Base-by-base conservation (phyloP, 768 basidiomycete species). In the Collybiopsis luxurians region DNA sequence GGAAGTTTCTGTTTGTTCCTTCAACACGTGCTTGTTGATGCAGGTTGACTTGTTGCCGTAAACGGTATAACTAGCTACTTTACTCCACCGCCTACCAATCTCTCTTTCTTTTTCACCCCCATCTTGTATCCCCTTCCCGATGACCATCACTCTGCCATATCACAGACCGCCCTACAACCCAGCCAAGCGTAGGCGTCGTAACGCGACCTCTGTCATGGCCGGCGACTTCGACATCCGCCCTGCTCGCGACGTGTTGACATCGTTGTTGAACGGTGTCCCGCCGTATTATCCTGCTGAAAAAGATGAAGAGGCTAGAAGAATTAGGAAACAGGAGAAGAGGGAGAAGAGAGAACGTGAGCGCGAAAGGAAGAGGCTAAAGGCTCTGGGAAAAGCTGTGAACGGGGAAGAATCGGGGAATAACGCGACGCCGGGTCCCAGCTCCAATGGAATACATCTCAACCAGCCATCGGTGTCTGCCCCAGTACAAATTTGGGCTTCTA, bases 241-340 rank as follows among this genome's bases (percentile, higher is more conserved):
- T 0, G 66, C 78, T 36, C 81, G 90, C 67, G 89, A 92, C 71
- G 88, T 87, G 60, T 77, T 92, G 61, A 92, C 90, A 13, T 89
- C 86, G 69, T 69, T 91, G 49, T 74, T 92, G 64, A 91, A 91
- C 64, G 89, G 89, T 50, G 86, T 90, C 28, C 79, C 79, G 0
- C 81, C 81, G 6, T 86, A 89, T 69, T 79, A 81, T 59, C 78
- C 72, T 15, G 80, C 84, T 26, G 87, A 88, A 72, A 79, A 75
- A 56, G 81, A 84, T 28, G 85, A 86, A 59, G 80, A 83, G 67
- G 63, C 73, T 42, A 77, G 79, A 61, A 76, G 79, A 68, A 79
- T 72, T 59, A 80, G 75, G 70, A 86, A 79, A 69, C 76, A 75
- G 56, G 83, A 83, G 65, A 78, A 71, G 68, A 76, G 72, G 66